phyloP scores from a whole-genome alignment of 441 rosid species.

The Theobroma grandiflorum region DNA sequence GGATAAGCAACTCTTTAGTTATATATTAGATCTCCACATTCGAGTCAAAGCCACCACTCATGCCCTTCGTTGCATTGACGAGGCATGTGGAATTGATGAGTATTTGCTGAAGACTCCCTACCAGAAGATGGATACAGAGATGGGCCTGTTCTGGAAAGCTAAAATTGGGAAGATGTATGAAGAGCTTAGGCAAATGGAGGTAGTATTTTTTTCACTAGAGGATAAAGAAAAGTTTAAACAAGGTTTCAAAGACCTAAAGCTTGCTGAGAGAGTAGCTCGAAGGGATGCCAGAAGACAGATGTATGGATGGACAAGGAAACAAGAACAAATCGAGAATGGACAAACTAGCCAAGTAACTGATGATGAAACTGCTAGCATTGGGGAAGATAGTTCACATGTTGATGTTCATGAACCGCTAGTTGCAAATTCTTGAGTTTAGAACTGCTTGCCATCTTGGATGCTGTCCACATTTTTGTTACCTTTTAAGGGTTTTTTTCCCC shows the following conservation, averaged over 20 bases:
- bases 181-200: conserved; percentile 78
- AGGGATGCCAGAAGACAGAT: conserved; percentile 63
- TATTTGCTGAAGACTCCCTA: conserved; percentile 92
- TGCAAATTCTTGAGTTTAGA: too few species aligned
- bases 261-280: conserved; percentile 69
- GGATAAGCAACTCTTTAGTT: conserved; percentile 91
- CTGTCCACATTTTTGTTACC: conserved; percentile 19
- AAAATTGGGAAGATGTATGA: conserved; percentile 88
- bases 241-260: conserved; percentile 75
- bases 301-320: conserved; percentile 49
- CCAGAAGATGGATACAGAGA: conserved; percentile 92
- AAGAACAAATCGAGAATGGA: conserved; percentile 48
- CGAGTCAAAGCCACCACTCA: conserved; percentile 87
- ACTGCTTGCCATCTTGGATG: neutral
- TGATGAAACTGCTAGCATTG: conserved; percentile 22
- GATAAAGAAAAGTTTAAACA: conserved; percentile 84
- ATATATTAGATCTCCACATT: conserved; percentile 87
- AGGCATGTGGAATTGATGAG: conserved; percentile 98
- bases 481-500: neutral
- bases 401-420: conserved; percentile 47
- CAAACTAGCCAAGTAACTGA: conserved; percentile 25
- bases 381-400: conserved; percentile 44
- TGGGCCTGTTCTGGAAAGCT: conserved; percentile 91
- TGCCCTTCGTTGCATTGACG: conserved; percentile 95
- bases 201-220: conserved; percentile 73